phyloP scores from a whole-genome alignment of 2,329 filamentous ascomycete species.

The Paraphaeosphaeria minitans region DNA sequence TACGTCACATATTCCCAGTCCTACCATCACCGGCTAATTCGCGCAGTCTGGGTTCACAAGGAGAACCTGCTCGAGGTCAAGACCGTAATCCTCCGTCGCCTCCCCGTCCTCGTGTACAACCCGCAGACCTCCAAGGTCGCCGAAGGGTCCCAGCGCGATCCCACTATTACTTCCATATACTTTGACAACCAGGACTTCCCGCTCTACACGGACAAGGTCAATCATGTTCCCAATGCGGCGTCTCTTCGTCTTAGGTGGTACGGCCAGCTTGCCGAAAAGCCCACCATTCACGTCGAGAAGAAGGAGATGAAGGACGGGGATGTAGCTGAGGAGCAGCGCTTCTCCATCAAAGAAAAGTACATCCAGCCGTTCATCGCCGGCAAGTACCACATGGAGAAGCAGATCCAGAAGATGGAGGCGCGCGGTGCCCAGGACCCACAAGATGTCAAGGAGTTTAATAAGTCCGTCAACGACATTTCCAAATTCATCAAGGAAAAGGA shows the following conservation, averaged over 20 bases:
- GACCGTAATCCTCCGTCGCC: slow-evolving; percentile 86
- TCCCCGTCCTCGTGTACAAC: slow-evolving; percentile 93
- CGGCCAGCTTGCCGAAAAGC: slow-evolving; percentile 76
- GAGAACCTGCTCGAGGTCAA: slow-evolving; percentile 98
- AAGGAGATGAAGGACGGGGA: slow-evolving; percentile 82
- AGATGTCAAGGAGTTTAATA: slow-evolving; percentile 71
- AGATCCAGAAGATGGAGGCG: slow-evolving; percentile 80
- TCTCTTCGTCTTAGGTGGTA: slow-evolving; percentile 92
- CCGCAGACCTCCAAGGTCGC: slow-evolving; percentile 81
- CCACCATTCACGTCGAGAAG: slow-evolving; percentile 85
- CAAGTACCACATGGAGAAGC: slow-evolving; percentile 91
- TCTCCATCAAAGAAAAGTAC: slow-evolving; percentile 93
- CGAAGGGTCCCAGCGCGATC: slow-evolving; percentile 77
- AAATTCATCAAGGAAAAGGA: slow-evolving; percentile 76
- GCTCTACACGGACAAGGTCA: slow-evolving; percentile 85
- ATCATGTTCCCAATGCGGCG: slow-evolving; percentile 73
- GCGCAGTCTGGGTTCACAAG: slow-evolving; percentile 85
- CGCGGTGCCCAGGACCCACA: slow-evolving; percentile 70
- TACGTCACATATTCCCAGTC: slow-evolving; percentile 50
- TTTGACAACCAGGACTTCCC: slow-evolving; percentile 89
- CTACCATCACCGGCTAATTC: slow-evolving; percentile 37
- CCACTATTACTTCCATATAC: slow-evolving; percentile 92
- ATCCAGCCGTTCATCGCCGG: slow-evolving; percentile 84
- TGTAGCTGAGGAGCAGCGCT: slow-evolving; percentile 76
- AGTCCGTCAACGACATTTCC: slow-evolving; percentile 77